Conservation (phyloP, 805 yeast genomes). For the Saccharomycopsis malanga region DNA sequence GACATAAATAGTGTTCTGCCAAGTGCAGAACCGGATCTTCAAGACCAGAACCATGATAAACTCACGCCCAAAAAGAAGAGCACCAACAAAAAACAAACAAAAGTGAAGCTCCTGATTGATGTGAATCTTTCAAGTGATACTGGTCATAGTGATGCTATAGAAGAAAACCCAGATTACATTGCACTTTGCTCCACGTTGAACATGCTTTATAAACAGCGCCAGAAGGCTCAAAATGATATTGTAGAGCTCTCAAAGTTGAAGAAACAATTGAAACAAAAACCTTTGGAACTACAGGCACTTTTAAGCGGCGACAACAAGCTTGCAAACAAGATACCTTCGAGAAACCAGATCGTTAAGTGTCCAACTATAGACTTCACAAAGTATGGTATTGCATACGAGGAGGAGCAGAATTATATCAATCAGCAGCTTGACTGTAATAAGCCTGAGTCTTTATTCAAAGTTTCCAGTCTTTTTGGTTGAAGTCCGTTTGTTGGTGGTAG, state of each 20-base stretch:
- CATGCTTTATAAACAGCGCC: constrained; percentile 14
- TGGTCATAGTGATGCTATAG: background rate
- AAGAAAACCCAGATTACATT: constrained; percentile 18
- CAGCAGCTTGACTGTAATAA: background rate
- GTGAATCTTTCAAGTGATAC: background rate
- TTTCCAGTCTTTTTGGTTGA: constrained; percentile 7
- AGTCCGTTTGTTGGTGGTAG: background rate
- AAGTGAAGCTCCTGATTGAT: background rate
- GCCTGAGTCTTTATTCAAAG: background rate
- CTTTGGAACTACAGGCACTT: background rate
- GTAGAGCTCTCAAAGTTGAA: constrained; percentile 12
- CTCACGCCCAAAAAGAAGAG: background rate
- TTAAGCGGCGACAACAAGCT: background rate
- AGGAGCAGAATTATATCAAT: constrained; percentile 6
- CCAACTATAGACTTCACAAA: constrained; percentile 20
- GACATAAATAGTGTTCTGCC: constrained; percentile 23
- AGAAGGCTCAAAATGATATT: constrained; percentile 17
- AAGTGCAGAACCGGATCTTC: background rate
- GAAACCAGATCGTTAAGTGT: constrained; percentile 18
- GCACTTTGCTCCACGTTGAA: constrained; percentile 17
- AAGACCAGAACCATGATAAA: background rate
- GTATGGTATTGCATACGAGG: constrained; percentile 13
- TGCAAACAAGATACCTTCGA: constrained; percentile 8
- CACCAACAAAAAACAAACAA: background rate
- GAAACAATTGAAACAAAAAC: constrained; percentile 10